Conservation (phyloP, 2,329 filamentous ascomycete genomes). For the Monilinia vaccinii-corymbosi region DNA sequence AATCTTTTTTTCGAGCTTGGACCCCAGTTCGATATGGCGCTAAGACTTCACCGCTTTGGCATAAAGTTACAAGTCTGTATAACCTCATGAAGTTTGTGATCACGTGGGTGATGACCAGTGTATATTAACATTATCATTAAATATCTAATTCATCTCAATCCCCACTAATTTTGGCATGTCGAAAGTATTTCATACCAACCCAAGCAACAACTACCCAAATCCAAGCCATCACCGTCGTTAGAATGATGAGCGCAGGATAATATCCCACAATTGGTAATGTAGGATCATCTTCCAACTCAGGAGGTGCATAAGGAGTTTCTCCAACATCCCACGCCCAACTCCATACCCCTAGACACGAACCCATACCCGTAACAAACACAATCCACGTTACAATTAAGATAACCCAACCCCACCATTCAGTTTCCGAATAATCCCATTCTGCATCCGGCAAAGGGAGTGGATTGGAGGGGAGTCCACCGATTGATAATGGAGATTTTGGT, state of each 20-base stretch:
- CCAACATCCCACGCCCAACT: constrained; percentile 99
- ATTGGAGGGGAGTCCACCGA: constrained; percentile 42
- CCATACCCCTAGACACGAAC: constrained; percentile 89
- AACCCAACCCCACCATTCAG: constrained; percentile 97
- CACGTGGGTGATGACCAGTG: background rate
- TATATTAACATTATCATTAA: constrained; percentile 8
- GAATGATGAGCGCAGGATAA: constrained; percentile 86
- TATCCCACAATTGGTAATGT: constrained; percentile 95
- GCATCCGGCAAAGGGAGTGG: constrained; percentile 38
- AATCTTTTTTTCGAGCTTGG: constrained; percentile 11
- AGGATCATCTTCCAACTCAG: constrained; percentile 88
- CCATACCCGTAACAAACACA: constrained; percentile 94
- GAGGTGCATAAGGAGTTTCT: constrained; percentile 88
- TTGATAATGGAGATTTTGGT: constrained; percentile 51
- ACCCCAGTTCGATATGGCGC: constrained; percentile 1
- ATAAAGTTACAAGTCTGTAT: background rate
- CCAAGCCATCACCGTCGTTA: constrained; percentile 96
- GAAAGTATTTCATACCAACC: constrained; percentile 99
- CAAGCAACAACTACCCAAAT: constrained; percentile 96
- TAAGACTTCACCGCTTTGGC: constrained; percentile 6
- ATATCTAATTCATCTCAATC: constrained; percentile 20
- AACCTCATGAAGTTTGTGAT: background rate
- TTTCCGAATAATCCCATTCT: constrained; percentile 87
- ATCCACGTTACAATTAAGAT: constrained; percentile 86
- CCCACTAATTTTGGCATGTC: constrained; percentile 78